Percentiles rank a stretch among this genome's conserved stretches.
These are phyloP conservation scores for Coelastrella sp. DNA, from an alignment of 139 green algal genomes.

Conservation along the genomic window DNA sequence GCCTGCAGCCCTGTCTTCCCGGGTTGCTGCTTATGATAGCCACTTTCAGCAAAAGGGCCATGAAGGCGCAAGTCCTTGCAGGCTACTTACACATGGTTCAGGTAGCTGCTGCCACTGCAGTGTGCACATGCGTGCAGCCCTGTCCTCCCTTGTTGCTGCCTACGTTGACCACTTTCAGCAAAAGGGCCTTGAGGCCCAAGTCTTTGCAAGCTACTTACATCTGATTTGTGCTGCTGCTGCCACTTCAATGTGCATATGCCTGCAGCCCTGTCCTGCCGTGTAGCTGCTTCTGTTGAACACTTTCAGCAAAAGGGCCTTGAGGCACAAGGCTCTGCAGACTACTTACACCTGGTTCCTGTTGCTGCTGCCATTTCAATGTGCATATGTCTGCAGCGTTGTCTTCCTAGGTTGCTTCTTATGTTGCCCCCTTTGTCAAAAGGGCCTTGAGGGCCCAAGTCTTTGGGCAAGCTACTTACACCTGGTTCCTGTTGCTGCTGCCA, in stretches of 20 bases:
- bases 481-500: neutral
- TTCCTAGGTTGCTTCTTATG: neutral
- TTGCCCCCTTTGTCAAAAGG: too few species aligned
- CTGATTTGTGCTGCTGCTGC: neutral
- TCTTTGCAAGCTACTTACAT: too few species aligned
- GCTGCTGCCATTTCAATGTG: neutral
- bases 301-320: too few species aligned
- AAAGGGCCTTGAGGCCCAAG: too few species aligned
- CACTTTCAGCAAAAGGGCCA: too few species aligned
- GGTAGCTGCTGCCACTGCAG: neutral
- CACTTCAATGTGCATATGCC: neutral
- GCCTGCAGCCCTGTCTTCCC: slow-evolving; percentile 60
- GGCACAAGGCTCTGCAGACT: too few species aligned
- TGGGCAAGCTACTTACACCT: too few species aligned
- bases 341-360: neutral
- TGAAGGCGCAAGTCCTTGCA: too few species aligned
- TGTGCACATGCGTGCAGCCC: neutral
- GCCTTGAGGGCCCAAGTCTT: too few species aligned
- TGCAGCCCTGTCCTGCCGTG: neutral
- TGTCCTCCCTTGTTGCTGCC: neutral
- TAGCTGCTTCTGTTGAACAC: neutral
- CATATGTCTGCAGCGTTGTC: neutral
- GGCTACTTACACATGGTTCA: neutral
- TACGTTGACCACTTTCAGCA: too few species aligned
- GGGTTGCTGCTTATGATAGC: slow-evolving; percentile 58